A percentile compares a stretch with the other conserved stretches of the same genome.
Evolutionary conservation across 2,329 filamentous ascomycete genomes (phyloP).

Genomic region (Botrytis aclada): DNA sequence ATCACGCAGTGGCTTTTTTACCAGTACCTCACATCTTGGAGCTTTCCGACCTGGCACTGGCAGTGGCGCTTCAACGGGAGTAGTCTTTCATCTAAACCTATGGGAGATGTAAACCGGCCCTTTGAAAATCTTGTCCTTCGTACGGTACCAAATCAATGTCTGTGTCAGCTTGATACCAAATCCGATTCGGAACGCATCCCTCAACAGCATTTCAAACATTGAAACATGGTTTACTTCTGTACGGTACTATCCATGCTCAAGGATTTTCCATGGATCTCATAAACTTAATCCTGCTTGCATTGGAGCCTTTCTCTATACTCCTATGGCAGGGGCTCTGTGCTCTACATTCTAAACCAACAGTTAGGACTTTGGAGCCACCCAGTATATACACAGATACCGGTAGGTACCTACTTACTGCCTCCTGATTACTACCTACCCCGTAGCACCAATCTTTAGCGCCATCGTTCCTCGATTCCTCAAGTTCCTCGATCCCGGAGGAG

Average conservation of each 20-base stretch:
- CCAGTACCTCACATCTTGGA: background rate
- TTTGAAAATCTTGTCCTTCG: background rate
- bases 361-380: background rate
- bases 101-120: background rate
- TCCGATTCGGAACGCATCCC: background rate
- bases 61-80: background rate
- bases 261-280: background rate
- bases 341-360: background rate
- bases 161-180: background rate
- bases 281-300: background rate
- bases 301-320: background rate
- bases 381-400: background rate
- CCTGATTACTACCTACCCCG: background rate
- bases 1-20: background rate
- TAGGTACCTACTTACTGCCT: background rate
- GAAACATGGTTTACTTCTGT: background rate
- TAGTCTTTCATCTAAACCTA: background rate
- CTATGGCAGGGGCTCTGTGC: background rate
- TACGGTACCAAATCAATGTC: background rate
- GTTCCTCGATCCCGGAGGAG: background rate
- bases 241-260: background rate
- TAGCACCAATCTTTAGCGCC: background rate
- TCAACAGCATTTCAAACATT: conserved; percentile 2
- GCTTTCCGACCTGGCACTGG: background rate
- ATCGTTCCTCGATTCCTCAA: background rate